These are phyloP conservation scores for Firmiana major DNA, from an alignment of 345 rosid genomes.

Conservation along the genomic window DNA sequence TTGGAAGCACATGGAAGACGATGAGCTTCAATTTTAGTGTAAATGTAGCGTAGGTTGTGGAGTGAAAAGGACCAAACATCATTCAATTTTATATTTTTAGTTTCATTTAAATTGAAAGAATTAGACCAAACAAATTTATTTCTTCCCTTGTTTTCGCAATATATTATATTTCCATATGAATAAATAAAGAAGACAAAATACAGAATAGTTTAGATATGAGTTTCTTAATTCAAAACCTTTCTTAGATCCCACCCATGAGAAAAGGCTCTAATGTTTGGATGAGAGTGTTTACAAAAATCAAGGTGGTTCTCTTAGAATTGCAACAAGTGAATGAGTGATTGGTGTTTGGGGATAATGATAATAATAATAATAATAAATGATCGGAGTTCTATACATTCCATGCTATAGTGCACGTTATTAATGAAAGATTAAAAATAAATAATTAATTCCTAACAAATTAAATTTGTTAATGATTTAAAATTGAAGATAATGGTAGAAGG, in stretches of 20 bases:
- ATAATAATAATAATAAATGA: too few relatives aligned
- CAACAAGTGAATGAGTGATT: not conserved
- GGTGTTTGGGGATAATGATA: not conserved
- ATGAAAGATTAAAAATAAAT: too few relatives aligned
- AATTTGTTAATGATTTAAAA: too few relatives aligned
- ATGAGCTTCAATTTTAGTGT: too few relatives aligned
- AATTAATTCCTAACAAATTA: too few relatives aligned
- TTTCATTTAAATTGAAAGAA: not conserved
- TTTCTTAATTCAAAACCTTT: not conserved
- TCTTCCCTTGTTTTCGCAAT: too few relatives aligned
- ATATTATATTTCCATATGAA: too few relatives aligned
- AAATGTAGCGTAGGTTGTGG: not conserved
- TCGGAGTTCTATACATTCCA: too few relatives aligned
- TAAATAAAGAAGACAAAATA: not conserved
- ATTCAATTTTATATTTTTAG: not conserved
- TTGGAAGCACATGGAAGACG: not conserved
- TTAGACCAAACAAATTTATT: not conserved
- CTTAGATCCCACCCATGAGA: not conserved
- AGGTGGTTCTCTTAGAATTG: too few relatives aligned
- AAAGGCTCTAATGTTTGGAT: not conserved
- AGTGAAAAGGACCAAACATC: slow-evolving; percentile 7
- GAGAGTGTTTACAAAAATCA: not conserved
- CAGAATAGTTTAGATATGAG: not conserved
- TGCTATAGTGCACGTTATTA: too few relatives aligned
- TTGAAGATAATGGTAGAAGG: too few relatives aligned